A percentile compares a stretch with the other conserved stretches of the same genome.
Evolutionary conservation across 2,329 filamentous ascomycete genomes (phyloP).

Genomic region (Fusarium nygamai): DNA sequence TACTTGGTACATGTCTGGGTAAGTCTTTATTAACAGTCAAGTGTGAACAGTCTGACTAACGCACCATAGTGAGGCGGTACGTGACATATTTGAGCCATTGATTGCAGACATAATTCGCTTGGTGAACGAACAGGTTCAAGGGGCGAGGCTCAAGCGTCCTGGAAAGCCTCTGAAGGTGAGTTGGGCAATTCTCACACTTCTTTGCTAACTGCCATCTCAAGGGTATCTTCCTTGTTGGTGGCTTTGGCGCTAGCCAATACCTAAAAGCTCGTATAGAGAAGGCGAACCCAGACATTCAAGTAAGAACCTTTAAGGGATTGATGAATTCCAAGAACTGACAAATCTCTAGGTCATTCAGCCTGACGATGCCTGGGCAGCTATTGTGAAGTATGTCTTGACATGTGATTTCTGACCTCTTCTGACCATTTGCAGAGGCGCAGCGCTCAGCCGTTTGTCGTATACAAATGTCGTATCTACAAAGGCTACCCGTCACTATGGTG

Average conservation of each 20-base stretch:
- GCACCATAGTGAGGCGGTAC: neutral
- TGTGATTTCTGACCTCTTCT: neutral
- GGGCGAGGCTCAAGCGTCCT: neutral
- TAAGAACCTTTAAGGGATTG: neutral
- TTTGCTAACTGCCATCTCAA: neutral
- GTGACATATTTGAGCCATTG: neutral
- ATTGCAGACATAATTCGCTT: neutral
- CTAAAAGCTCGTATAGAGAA: neutral
- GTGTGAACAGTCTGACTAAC: accelerated
- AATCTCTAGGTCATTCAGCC: neutral
- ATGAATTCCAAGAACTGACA: neutral
- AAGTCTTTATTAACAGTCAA: neutral
- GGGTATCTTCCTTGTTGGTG: neutral
- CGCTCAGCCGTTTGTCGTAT: neutral
- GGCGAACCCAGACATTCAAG: neutral
- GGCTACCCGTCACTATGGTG: neutral
- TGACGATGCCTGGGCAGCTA: neutral
- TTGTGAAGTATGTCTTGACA: neutral
- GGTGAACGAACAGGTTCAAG: neutral
- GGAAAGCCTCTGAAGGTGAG: neutral
- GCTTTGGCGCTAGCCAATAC: neutral
- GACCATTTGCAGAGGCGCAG: neutral
- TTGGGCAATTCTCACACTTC: neutral
- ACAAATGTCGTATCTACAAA: neutral
- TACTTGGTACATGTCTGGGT: neutral